A percentile compares a stretch with the other conserved stretches of the same genome.
Evolutionary conservation across 2,329 filamentous ascomycete genomes (phyloP).

Genomic region (Fusarium albosuccineum): DNA sequence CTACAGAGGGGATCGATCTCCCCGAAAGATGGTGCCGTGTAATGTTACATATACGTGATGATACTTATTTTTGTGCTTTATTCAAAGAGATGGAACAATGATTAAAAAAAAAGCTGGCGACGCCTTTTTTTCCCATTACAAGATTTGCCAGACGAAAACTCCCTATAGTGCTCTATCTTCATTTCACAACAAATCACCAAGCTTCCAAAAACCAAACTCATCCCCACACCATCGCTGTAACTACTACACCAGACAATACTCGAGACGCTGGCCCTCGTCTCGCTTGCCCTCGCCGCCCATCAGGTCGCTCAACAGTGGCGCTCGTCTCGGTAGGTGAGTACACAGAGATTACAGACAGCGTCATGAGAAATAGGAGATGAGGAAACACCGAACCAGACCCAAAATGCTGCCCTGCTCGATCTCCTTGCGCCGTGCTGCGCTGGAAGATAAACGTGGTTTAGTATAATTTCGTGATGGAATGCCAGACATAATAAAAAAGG

Average conservation of each 20-base stretch:
- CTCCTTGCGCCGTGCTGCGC: constrained; percentile 56
- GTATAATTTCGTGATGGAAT: constrained; percentile 53
- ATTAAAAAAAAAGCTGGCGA: constrained; percentile 34
- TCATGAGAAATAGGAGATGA: constrained; percentile 48
- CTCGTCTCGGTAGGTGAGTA: constrained; percentile 40
- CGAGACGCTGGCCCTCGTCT: constrained; percentile 7
- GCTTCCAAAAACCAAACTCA: constrained; percentile 34
- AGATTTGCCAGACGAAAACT: constrained; percentile 51
- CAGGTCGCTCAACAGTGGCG: constrained; percentile 21
- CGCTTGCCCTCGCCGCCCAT: constrained; percentile 22
- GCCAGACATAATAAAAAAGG: constrained; percentile 48
- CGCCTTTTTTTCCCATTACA: constrained; percentile 52
- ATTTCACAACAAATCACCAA: constrained; percentile 48
- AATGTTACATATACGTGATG: constrained; percentile 44
- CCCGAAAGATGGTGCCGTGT: constrained; percentile 25
- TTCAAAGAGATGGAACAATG: constrained; percentile 27
- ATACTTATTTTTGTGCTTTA: constrained; percentile 30
- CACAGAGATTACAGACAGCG: constrained; percentile 48
- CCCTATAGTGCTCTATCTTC: constrained; percentile 49
- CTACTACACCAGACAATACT: constrained; percentile 37
- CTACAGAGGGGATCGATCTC: constrained; percentile 9
- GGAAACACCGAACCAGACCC: constrained; percentile 51
- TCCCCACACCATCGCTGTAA: constrained; percentile 42
- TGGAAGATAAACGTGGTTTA: constrained; percentile 53
- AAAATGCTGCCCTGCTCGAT: constrained; percentile 56